These are phyloP conservation scores for Solanum verrucosum DNA, from an alignment of 257 asterid genomes.

Conservation along the genomic window DNA sequence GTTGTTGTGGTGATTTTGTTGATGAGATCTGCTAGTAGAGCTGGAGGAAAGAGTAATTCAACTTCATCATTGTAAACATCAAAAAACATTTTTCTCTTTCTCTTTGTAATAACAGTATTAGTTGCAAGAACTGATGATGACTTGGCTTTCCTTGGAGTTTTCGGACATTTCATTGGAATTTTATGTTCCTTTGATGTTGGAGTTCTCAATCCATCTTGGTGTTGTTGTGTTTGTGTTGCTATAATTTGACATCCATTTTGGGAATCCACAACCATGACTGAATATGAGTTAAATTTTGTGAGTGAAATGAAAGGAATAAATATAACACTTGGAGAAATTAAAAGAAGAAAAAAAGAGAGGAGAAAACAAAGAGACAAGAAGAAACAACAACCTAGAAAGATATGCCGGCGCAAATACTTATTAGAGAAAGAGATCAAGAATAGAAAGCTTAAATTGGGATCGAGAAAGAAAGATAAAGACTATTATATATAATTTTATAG, in stretches of 20 bases:
- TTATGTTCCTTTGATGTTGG: slow-evolving; percentile 35
- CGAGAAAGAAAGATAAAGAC: background rate
- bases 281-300: background rate
- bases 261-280: background rate
- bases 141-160: slow-evolving; percentile 63
- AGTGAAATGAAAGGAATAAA: background rate
- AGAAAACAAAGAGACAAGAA: background rate
- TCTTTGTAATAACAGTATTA: background rate
- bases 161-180: slow-evolving; percentile 31
- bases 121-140: slow-evolving; percentile 4
- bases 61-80: slow-evolving; percentile 55
- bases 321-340: background rate
- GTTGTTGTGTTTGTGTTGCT: background rate
- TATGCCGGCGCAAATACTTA: background rate
- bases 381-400: background rate
- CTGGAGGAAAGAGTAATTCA: slow-evolving; percentile 42
- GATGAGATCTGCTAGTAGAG: slow-evolving; percentile 24
- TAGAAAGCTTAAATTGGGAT: background rate
- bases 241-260: background rate
- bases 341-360: background rate
- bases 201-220: slow-evolving; percentile 11
- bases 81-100: slow-evolving; percentile 23
- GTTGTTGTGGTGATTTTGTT: slow-evolving; percentile 41
- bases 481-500: background rate
- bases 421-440: background rate